Conservation (phyloP, 1,139 yeast genomes). For the Magnusiomyces starmeri region DNA sequence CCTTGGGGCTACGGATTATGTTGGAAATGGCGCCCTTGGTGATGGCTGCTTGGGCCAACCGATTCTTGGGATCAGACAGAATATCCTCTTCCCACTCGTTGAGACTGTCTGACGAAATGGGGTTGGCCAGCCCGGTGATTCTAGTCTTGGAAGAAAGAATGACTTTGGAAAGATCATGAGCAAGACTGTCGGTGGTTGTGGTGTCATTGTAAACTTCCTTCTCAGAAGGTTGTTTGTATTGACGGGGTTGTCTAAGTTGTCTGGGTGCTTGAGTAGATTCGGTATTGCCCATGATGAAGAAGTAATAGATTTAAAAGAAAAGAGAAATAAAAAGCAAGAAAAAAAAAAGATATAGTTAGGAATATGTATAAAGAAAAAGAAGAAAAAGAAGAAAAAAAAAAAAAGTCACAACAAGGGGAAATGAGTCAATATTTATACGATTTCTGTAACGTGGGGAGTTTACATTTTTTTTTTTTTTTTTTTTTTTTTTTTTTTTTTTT, state of each 20-base stretch:
- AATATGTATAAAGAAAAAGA: not conserved
- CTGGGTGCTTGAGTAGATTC: conserved; percentile 6
- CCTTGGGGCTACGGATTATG: conserved; percentile 38
- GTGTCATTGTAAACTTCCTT: not conserved
- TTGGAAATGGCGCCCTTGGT: conserved; percentile 44
- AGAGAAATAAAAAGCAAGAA: not conserved
- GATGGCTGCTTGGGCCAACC: conserved; percentile 53
- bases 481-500: not conserved
- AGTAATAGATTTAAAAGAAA: not conserved
- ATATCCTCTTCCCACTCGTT: conserved; percentile 48
- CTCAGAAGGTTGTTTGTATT: not conserved
- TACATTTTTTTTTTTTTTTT: not conserved
- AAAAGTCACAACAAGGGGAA: not conserved
- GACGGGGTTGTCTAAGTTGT: conserved; percentile 1
- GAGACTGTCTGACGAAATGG: conserved; percentile 36
- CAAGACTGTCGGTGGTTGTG: conserved; percentile 13
- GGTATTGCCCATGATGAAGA: conserved; percentile 9
- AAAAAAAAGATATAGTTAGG: not conserved
- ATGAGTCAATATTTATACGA: not conserved
- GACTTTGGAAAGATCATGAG: conserved; percentile 20
- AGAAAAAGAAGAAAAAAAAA: not conserved
- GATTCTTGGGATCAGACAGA: conserved; percentile 46
- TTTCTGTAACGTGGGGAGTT: not conserved
- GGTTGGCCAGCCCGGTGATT: conserved; percentile 23
- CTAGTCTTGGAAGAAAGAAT: conserved; percentile 14